Conservation (phyloP, 345 rosid genomes). For the Mangifera indica region DNA sequence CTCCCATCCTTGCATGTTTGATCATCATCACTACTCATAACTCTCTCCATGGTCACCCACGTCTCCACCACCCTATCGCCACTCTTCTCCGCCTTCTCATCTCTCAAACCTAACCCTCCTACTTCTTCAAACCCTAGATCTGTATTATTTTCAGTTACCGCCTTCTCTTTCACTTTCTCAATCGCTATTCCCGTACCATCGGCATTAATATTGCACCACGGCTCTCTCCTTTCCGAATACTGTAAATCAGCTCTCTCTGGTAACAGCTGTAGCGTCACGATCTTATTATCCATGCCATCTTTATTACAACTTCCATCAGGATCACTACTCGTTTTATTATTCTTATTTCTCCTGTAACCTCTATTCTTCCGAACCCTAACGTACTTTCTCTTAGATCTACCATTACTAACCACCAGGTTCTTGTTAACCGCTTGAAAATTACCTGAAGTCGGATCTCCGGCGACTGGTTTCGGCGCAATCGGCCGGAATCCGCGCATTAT, state of each 20-base stretch:
- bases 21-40: constrained; percentile 30
- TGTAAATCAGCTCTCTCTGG: constrained; percentile 38
- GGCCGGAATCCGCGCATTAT: constrained; percentile 81
- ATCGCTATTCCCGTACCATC: constrained; percentile 10
- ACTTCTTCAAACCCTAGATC: neutral
- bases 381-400: constrained; percentile 65
- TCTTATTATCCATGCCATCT: constrained; percentile 12
- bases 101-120: constrained; percentile 4
- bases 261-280: constrained; percentile 56
- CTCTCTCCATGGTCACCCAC: constrained; percentile 71
- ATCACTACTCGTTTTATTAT: constrained; percentile 20
- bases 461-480: constrained; percentile 79
- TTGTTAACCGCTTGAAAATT: constrained; percentile 18
- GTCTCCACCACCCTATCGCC: constrained; percentile 37
- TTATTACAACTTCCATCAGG: constrained; percentile 10
- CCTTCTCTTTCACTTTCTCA: constrained; percentile 1
- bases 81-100: constrained; percentile 24
- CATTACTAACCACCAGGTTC: constrained; percentile 25
- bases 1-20: constrained; percentile 38
- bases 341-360: constrained; percentile 23
- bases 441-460: constrained; percentile 28
- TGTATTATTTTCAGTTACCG: neutral
- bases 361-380: constrained; percentile 56
- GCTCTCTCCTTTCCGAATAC: constrained; percentile 10
- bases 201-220: constrained; percentile 28